These are phyloP conservation scores for Tagetes erecta DNA, from an alignment of 129 eudicot species.

Conservation along the genomic window DNA sequence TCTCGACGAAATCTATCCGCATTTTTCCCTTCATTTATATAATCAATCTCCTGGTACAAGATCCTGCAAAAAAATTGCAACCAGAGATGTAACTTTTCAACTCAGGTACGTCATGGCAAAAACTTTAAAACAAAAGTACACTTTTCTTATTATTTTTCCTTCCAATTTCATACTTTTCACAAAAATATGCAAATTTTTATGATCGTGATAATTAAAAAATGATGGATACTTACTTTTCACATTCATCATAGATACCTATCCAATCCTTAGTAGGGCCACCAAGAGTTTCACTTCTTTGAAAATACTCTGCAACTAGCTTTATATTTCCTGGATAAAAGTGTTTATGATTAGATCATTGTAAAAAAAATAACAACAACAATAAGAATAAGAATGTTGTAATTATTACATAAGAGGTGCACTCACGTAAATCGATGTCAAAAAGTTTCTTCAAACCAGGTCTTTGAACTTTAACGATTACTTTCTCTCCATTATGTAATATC, in stretches of 20 bases:
- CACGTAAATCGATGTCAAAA: conserved; percentile 94
- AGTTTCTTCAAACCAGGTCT: conserved; percentile 95
- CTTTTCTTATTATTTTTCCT: conserved; percentile 11
- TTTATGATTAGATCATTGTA: conserved; percentile 5
- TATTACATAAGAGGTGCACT: conserved; percentile 26
- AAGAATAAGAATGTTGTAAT: neutral
- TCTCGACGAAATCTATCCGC: conserved; percentile 98
- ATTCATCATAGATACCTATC: conserved; percentile 94
- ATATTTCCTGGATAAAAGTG: conserved; percentile 62
- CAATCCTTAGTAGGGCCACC: conserved; percentile 96
- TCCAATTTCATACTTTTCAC: neutral
- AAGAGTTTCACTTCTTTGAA: conserved; percentile 85
- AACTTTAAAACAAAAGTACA: neutral
- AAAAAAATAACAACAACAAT: neutral
- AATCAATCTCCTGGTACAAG: conserved; percentile 95
- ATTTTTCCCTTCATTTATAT: conserved; percentile 95
- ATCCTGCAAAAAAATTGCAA: conserved; percentile 52
- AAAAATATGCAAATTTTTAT: conserved; percentile 12
- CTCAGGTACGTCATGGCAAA: neutral
- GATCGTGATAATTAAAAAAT: conserved; percentile 16
- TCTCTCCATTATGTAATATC: conserved; percentile 87
- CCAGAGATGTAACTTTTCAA: conserved; percentile 3
- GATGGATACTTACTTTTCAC: conserved; percentile 72
- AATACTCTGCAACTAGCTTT: conserved; percentile 80
- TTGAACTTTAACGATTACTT: conserved; percentile 91